Evolutionary conservation across 441 rosid genomes (phyloP).

Genomic region (Euphorbia neoarborescens): DNA sequence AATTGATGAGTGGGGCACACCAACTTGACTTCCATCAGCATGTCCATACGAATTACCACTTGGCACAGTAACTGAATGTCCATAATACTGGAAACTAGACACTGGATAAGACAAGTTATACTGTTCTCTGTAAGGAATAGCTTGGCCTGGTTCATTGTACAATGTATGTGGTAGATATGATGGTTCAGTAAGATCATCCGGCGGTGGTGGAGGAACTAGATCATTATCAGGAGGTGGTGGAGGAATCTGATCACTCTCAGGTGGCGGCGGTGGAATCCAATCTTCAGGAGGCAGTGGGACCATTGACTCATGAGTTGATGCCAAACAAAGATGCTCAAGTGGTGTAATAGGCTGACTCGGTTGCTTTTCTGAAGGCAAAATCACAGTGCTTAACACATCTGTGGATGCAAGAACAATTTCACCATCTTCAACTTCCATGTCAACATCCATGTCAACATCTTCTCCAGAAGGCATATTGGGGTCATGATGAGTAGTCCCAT

Average conservation of each 20-base stretch:
- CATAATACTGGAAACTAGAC: conserved; percentile 49
- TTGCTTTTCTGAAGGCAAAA: conserved; percentile 26
- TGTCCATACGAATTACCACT: conserved; percentile 49
- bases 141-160: conserved; percentile 42
- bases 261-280: conserved; percentile 91
- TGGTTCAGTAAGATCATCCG: conserved; percentile 58
- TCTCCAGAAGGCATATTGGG: conserved; percentile 35
- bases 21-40: conserved; percentile 59
- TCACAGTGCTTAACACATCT: conserved; percentile 26
- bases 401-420: conserved; percentile 16
- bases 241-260: conserved; percentile 50
- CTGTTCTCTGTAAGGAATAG: conserved; percentile 41
- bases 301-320: conserved; percentile 26
- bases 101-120: conserved; percentile 52
- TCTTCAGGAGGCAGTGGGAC: conserved; percentile 66
- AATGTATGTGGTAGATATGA: conserved; percentile 38
- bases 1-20: conserved; percentile 42
- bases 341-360: conserved; percentile 27
- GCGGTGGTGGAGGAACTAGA: conserved; percentile 44
- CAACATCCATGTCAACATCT: conserved; percentile 92
- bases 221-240: conserved; percentile 77
- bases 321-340: conserved; percentile 24
- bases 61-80: conserved; percentile 33
- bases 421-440: conserved; percentile 91
- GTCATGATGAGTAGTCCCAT: conserved; percentile 25